Percentiles rank a stretch among this genome's conserved stretches.
Conservation (phyloP, 805 yeast species). For the Saccharomyces kudriavzevii region DNA sequence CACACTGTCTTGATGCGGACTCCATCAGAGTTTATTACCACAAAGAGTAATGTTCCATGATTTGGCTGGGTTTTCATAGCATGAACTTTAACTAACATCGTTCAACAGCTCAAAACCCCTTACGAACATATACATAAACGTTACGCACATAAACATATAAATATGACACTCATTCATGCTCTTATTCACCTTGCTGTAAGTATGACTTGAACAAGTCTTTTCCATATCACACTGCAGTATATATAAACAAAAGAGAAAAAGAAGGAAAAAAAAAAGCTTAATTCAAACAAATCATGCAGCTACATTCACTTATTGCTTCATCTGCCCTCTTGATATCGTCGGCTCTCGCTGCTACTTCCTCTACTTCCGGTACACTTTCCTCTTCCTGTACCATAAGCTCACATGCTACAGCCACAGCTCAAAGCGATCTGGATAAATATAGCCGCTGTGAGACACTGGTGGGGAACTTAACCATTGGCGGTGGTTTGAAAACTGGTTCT, state of each 20-base stretch:
- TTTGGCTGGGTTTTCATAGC: neutral
- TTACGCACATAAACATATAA: neutral
- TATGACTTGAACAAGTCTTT: too few relatives aligned
- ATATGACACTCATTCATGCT: neutral
- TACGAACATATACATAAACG: neutral
- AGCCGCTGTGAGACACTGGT: slow-evolving; percentile 69
- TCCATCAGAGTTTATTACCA: neutral
- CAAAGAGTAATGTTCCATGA: neutral
- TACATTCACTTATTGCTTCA: neutral
- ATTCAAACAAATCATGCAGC: neutral
- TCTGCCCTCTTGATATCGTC: neutral
- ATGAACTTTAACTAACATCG: neutral
- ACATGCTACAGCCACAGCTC: slow-evolving; percentile 66
- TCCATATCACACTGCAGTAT: neutral
- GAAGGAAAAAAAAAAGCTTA: neutral
- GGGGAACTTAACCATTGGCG: slow-evolving; percentile 69
- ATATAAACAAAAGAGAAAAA: neutral
- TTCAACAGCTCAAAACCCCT: neutral
- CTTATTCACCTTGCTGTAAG: too few relatives aligned
- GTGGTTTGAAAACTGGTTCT: slow-evolving; percentile 54
- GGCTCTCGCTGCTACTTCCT: neutral
- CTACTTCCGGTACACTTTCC: slow-evolving; percentile 22
- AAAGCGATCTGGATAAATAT: slow-evolving; percentile 66
- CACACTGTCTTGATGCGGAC: neutral
- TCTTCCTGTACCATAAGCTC: slow-evolving; percentile 58